Evolutionary conservation across 257 asterid genomes (phyloP).

Genomic region (Penstemon davidsonii): DNA sequence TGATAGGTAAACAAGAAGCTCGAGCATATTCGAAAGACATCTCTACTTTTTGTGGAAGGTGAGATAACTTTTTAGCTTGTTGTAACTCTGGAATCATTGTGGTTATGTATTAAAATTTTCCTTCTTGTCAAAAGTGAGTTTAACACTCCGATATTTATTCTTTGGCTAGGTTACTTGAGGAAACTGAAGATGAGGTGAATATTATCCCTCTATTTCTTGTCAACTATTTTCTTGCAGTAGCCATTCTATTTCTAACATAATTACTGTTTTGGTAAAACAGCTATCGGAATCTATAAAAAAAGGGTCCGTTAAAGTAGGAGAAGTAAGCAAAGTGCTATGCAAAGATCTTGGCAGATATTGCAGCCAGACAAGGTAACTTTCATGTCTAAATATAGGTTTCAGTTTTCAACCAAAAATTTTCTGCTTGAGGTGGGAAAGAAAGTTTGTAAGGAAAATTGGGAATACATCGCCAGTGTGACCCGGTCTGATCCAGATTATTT

Average conservation of each 20-base stretch:
- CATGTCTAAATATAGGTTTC: constrained; percentile 7
- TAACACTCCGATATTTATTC: constrained; percentile 21
- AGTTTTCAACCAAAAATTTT: not conserved
- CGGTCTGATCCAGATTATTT: no score
- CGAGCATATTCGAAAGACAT: constrained; percentile 74
- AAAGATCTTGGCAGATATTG: constrained; percentile 72
- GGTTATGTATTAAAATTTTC: constrained; percentile 10
- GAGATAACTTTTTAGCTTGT: constrained; percentile 31
- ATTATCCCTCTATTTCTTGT: constrained; percentile 21
- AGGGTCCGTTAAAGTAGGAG: constrained; percentile 68
- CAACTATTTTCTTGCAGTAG: not conserved
- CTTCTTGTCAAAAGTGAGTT: not conserved
- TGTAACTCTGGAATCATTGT: constrained; percentile 4
- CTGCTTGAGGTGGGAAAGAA: constrained; percentile 5
- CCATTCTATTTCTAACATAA: constrained; percentile 6
- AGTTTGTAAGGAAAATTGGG: not conserved
- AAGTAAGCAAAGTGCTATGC: constrained; percentile 78
- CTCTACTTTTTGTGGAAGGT: constrained; percentile 95
- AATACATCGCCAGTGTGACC: no score
- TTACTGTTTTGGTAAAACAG: constrained; percentile 40
- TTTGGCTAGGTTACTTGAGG: constrained; percentile 77
- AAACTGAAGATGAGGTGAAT: constrained; percentile 88
- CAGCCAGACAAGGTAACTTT: constrained; percentile 51
- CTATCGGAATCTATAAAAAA: constrained; percentile 74
- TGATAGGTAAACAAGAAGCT: constrained; percentile 83